A percentile compares a stretch with the other conserved stretches of the same genome.
Conservation (phyloP, 768 basidiomycete genomes). For the Dacryopinax spathularia region DNA sequence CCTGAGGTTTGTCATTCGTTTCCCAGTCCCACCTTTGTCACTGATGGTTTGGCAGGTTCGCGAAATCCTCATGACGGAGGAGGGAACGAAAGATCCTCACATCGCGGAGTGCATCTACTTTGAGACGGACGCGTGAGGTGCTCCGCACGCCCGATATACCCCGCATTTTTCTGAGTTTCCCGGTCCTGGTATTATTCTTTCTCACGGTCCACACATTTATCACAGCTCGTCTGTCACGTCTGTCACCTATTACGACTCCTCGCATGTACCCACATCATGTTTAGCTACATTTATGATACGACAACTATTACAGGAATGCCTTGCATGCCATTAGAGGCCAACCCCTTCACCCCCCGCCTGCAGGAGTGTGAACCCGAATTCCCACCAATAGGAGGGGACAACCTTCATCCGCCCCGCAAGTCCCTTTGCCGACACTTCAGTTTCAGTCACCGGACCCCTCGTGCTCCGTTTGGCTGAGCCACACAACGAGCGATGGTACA, state of each 20-base stretch:
- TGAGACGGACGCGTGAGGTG: conserved; percentile 12
- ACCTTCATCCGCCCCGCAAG: neutral
- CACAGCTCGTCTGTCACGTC: neutral
- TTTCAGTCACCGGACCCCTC: neutral
- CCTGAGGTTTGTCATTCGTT: conserved; percentile 40
- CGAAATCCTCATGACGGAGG: conserved; percentile 57
- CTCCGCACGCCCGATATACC: neutral
- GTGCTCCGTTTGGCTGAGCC: neutral
- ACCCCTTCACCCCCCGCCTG: too few species aligned
- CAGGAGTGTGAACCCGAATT: neutral
- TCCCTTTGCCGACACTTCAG: neutral
- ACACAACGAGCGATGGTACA: neutral
- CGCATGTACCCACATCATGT: too few species aligned
- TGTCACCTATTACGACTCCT: neutral
- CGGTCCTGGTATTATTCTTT: neutral
- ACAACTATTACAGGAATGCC: too few species aligned
- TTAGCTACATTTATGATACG: too few species aligned
- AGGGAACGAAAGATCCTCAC: conserved; percentile 40
- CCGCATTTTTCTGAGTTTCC: neutral
- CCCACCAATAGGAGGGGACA: neutral
- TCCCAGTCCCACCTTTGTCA: neutral
- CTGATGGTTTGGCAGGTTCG: conserved; percentile 38
- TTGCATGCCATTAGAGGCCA: too few species aligned
- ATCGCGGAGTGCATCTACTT: conserved; percentile 54
- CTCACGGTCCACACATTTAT: neutral